These are phyloP conservation scores for Globisporangium nodosum DNA, from an alignment of 352 stramenopile genomes.

Conservation along the genomic window DNA sequence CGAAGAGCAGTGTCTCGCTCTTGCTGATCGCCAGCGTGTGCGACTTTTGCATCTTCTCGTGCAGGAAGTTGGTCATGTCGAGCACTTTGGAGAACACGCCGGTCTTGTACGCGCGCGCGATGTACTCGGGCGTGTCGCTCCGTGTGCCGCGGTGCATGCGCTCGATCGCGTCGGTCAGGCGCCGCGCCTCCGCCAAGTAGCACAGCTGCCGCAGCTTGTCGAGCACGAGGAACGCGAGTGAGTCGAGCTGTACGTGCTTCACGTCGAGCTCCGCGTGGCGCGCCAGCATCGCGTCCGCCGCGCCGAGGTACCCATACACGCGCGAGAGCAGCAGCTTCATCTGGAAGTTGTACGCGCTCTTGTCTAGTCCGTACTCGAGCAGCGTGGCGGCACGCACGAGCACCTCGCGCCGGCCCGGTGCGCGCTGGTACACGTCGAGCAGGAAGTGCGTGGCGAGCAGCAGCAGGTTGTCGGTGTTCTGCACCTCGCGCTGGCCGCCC, in stretches of 20 bases:
- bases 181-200: slow-evolving; percentile 45
- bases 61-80: slow-evolving; percentile 76
- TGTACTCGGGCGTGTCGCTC: slow-evolving; percentile 78
- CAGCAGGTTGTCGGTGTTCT: slow-evolving; percentile 79
- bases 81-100: slow-evolving; percentile 82
- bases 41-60: slow-evolving; percentile 69
- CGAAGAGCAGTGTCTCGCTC: slow-evolving; percentile 51
- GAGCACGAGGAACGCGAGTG: slow-evolving; percentile 77
- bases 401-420: slow-evolving; percentile 22
- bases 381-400: slow-evolving; percentile 51
- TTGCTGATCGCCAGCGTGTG: slow-evolving; percentile 66
- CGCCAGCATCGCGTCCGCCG: slow-evolving; percentile 50
- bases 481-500: slow-evolving; percentile 77
- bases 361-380: slow-evolving; percentile 68
- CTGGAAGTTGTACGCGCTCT: slow-evolving; percentile 87
- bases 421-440: slow-evolving; percentile 60
- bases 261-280: slow-evolving; percentile 75
- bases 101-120: slow-evolving; percentile 68
- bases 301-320: slow-evolving; percentile 73
- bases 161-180: slow-evolving; percentile 41
- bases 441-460: slow-evolving; percentile 67
- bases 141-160: slow-evolving; percentile 46
- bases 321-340: slow-evolving; percentile 85
- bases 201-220: slow-evolving; percentile 72
- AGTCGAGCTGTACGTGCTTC: slow-evolving; percentile 85